These are phyloP conservation scores for Geosmithia morbida DNA, from an alignment of 2,329 filamentous ascomycete species.

Conservation along the genomic window DNA sequence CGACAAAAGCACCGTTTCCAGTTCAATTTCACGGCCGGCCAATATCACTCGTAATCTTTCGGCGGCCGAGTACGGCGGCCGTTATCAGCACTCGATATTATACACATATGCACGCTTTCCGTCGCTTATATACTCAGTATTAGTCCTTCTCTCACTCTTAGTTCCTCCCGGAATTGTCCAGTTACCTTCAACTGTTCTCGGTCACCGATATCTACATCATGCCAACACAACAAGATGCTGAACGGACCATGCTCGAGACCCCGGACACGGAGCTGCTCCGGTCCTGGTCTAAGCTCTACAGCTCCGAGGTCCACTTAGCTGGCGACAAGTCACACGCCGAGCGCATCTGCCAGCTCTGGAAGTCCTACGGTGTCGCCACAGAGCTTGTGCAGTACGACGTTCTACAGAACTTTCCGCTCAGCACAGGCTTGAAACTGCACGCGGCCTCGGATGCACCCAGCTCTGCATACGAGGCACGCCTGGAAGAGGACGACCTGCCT, in stretches of 20 bases:
- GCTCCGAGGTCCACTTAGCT: conserved; percentile 7
- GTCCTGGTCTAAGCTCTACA: conserved; percentile 9
- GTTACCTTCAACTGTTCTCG: not conserved
- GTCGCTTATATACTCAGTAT: no score
- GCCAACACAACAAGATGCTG: conserved; percentile 8
- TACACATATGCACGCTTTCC: not conserved
- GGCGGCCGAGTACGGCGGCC: not conserved
- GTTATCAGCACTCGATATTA: not conserved
- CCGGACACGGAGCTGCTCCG: conserved; percentile 6
- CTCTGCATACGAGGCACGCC: conserved; percentile 30
- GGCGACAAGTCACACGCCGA: conserved; percentile 9
- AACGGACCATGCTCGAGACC: conserved; percentile 7
- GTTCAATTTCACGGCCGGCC: not conserved
- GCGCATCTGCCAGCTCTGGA: conserved; percentile 9
- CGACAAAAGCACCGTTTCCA: no score
- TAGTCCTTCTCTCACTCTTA: no score
- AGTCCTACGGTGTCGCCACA: conserved; percentile 8
- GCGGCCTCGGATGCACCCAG: conserved; percentile 1
- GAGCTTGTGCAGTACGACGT: conserved; percentile 29
- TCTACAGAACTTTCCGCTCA: conserved; percentile 36
- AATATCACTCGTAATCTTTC: not conserved
- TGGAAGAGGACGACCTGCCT: conserved; percentile 45
- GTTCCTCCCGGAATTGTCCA: no score
- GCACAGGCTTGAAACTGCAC: conserved; percentile 10
- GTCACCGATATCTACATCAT: not conserved